A percentile compares a stretch with the other conserved stretches of the same genome.
Evolutionary conservation across 352 stramenopile genomes (phyloP).

Genomic region (Phytophthora crassamura): DNA sequence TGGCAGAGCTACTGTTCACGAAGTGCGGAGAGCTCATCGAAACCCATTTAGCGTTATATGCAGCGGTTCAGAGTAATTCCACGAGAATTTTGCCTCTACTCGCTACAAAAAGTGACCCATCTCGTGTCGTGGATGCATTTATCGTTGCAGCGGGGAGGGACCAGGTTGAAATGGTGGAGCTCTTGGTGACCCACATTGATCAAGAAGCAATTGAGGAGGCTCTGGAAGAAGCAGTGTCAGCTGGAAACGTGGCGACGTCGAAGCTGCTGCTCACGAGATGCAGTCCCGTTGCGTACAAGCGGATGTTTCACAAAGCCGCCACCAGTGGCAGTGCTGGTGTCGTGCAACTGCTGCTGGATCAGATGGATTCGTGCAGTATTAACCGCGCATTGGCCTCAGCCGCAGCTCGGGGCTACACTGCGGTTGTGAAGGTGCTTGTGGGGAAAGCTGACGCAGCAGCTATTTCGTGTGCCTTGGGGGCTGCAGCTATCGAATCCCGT

Average conservation of each 20-base stretch:
- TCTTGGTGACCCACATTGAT: neutral
- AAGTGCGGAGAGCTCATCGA: too few relatives aligned
- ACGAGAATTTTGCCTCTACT: too few relatives aligned
- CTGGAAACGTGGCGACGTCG: neutral
- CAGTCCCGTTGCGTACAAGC: neutral
- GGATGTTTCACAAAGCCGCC: neutral
- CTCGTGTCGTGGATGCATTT: too few relatives aligned
- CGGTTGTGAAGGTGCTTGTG: neutral
- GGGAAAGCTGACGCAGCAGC: neutral
- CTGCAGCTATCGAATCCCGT: neutral
- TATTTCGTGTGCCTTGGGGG: neutral
- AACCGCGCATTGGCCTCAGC: neutral
- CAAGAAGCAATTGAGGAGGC: neutral
- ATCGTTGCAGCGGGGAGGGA: too few relatives aligned
- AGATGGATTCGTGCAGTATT: neutral
- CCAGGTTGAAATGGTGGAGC: too few relatives aligned
- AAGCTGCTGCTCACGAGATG: conserved; percentile 1
- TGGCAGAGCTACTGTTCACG: too few relatives aligned
- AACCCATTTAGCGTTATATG: too few relatives aligned
- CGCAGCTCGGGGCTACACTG: neutral
- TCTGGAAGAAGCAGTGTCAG: neutral
- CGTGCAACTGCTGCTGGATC: neutral
- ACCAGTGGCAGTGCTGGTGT: neutral
- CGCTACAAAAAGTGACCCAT: too few relatives aligned
- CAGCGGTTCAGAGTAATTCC: too few relatives aligned